A percentile compares a stretch with the other conserved stretches of the same genome.
phyloP scores from a whole-genome alignment of 148 eudicot species.

The Rhododendron ferrugineum region DNA sequence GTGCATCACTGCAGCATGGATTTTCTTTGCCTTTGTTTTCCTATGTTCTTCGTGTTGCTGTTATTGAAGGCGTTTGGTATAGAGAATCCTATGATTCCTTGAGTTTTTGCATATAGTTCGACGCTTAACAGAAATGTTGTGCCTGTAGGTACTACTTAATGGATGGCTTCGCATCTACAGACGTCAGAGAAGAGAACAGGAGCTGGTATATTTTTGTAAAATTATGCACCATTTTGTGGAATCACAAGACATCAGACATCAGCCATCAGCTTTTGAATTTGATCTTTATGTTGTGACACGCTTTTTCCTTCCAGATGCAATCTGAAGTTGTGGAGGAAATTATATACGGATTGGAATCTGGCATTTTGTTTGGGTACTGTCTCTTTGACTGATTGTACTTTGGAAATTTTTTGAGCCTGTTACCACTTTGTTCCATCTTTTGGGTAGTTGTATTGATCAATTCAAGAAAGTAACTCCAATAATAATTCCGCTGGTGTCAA shows the following conservation, averaged over 20 bases:
- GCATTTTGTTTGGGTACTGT: conserved; percentile 90
- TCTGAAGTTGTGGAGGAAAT: conserved; percentile 97
- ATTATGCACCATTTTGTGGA: background rate
- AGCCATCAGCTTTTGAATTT: conserved; percentile 3
- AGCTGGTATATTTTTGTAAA: conserved; percentile 51
- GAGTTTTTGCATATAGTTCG: background rate
- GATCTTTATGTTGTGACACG: conserved; percentile 1
- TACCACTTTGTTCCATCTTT: conserved; percentile 5
- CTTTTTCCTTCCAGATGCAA: conserved; percentile 61
- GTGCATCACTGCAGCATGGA: background rate
- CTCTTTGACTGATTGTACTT: background rate
- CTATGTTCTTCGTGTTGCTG: background rate
- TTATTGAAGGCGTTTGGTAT: background rate
- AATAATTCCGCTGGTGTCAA: conserved; percentile 1
- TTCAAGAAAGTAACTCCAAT: background rate
- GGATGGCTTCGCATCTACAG: conserved; percentile 93
- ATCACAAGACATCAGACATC: conserved; percentile 1
- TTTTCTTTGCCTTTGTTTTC: background rate
- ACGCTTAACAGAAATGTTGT: background rate
- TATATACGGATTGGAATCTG: conserved; percentile 93
- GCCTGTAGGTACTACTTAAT: conserved; percentile 67
- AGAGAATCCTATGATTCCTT: background rate
- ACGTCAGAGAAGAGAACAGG: conserved; percentile 90
- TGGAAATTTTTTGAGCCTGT: background rate
- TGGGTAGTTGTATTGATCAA: background rate